A percentile compares a stretch with the other conserved stretches of the same genome.
Evolutionary conservation across 768 basidiomycete species (phyloP).

Genomic region (Mycena leptocephala): DNA sequence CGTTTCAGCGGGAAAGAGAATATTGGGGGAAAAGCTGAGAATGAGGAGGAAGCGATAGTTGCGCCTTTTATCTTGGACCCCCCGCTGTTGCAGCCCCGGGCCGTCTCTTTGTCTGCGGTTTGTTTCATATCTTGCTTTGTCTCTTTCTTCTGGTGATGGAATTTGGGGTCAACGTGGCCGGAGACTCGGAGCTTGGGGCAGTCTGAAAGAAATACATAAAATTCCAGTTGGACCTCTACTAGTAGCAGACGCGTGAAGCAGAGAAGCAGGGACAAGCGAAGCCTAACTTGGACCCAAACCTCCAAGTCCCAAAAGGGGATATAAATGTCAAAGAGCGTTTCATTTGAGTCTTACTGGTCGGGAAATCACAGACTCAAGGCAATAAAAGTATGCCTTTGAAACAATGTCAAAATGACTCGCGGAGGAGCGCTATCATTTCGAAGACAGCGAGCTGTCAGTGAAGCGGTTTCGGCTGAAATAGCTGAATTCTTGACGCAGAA

Average conservation of each 20-base stretch:
- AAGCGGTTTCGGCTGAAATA: background rate
- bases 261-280: background rate
- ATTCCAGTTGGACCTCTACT: no score
- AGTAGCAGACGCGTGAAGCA: background rate
- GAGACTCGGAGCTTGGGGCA: background rate
- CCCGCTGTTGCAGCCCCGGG: background rate
- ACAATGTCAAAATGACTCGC: no score
- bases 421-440: no score
- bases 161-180: background rate
- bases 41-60: background rate
- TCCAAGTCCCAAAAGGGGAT: constrained; percentile 7
- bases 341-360: no score
- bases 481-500: background rate
- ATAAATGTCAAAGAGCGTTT: background rate
- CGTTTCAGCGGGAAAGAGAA: background rate
- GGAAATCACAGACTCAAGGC: no score
- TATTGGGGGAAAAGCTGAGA: constrained; percentile 5
- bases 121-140: constrained; percentile 25
- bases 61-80: constrained; percentile 18
- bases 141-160: background rate
- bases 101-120: constrained; percentile 5
- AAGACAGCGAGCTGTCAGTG: background rate
- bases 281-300: constrained; percentile 11
- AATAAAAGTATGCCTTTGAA: no score
- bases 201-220: background rate